Base-by-base conservation (phyloP, 1,284 basidiomycete genomes). In the Ganoderma sinense region DNA sequence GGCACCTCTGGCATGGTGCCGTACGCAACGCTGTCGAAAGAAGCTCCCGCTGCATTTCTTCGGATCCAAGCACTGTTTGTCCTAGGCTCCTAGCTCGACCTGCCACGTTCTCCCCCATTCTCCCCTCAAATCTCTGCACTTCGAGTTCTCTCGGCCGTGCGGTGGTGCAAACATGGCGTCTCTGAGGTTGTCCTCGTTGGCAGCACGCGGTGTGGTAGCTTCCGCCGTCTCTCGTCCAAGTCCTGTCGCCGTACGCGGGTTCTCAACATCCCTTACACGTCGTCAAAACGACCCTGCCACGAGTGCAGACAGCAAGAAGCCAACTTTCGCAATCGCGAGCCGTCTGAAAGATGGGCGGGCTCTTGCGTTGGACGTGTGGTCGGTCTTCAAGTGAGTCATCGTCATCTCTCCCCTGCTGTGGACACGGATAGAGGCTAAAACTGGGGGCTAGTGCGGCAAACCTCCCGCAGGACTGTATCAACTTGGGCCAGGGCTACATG, bases 401-500 rank as follows among this genome's bases (percentile, higher is more conserved):
- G 23, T 62, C 40, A 40, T 7, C 41, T 16, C 5, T 45, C 43
- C 31, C 7, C 16, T 18, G 29, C 20, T 4, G n/a, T n/a, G n/a
- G n/a, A n/a, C n/a, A 20, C 14, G 45, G 7, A 51, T 45, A 11
- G 20, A 39, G 18, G 36, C 39, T 40, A 5, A 43, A 7, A 10
- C 20, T 16, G 26, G 41, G 40, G 10, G 11, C 7, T 78, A 97
- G 95, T 78, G 94, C 88, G 63, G 91, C 87, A 58, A 96, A 96
- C 78, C 86, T 97, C 66, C 95, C 95, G 0, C 70, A 88, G 3
- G 93, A 96, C 78, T 94, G 92, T 75, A 93, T 97, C 80, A 97
- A 97, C 81, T 90, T 97, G 59, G 96, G 95, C 16, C 95, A 97
- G 82, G 95, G 95, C 1, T 97, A 96, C 83, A 97, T 97, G 95